These are phyloP conservation scores for Mycena maculata DNA, from an alignment of 768 basidiomycete species.

Conservation along the genomic window DNA sequence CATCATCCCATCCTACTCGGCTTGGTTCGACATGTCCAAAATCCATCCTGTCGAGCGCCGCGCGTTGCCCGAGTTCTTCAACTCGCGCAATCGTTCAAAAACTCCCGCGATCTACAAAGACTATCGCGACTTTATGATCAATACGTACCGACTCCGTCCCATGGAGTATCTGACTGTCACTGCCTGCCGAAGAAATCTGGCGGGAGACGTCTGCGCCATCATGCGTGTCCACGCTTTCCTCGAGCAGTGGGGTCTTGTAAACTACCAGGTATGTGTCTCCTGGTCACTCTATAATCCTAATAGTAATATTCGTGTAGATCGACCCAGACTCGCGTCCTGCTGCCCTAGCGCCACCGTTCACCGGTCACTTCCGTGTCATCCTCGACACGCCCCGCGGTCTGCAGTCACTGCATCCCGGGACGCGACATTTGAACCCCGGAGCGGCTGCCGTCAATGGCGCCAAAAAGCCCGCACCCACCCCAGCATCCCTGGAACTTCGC, in stretches of 20 bases:
- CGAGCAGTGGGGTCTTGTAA: slow-evolving; percentile 98
- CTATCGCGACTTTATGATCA: slow-evolving; percentile 99
- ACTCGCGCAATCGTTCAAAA: slow-evolving; percentile 92
- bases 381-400: slow-evolving; percentile 97
- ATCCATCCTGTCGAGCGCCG: slow-evolving; percentile 93
- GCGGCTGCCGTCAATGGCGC: slow-evolving; percentile 62
- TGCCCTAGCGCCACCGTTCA: slow-evolving; percentile 95
- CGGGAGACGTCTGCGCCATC: slow-evolving; percentile 97
- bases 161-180: slow-evolving; percentile 97
- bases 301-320: slow-evolving; percentile 67
- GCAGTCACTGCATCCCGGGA: slow-evolving; percentile 91
- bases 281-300: slow-evolving; percentile 1
- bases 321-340: slow-evolving; percentile 97
- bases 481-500: slow-evolving; percentile 88
- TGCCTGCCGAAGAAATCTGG: slow-evolving; percentile 94
- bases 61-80: slow-evolving; percentile 98
- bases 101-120: slow-evolving; percentile 98
- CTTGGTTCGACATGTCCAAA: slow-evolving; percentile 97
- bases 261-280: slow-evolving; percentile 85
- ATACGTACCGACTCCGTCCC: slow-evolving; percentile 94
- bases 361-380: slow-evolving; percentile 97
- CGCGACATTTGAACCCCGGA: slow-evolving; percentile 62
- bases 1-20: slow-evolving; percentile 95
- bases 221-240: slow-evolving; percentile 99
- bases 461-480: slow-evolving; percentile 54